These are phyloP conservation scores for Shiraia sp. DNA, from an alignment of 2,329 filamentous ascomycete genomes.

Conservation along the genomic window DNA sequence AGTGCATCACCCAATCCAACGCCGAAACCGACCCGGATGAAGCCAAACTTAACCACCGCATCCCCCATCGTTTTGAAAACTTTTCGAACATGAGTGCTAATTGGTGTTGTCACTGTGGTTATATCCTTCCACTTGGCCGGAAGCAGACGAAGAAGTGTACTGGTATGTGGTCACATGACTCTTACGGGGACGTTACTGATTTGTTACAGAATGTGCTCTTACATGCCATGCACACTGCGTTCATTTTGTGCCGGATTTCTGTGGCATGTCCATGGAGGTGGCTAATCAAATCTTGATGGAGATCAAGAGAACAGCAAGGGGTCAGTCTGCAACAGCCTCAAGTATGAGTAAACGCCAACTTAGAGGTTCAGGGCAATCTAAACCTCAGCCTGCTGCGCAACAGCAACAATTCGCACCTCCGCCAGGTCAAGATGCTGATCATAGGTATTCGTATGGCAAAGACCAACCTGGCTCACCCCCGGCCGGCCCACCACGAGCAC, in stretches of 20 bases:
- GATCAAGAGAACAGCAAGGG: slow-evolving; percentile 77
- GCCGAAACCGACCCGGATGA: slow-evolving; percentile 98
- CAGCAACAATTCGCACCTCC: slow-evolving; percentile 37
- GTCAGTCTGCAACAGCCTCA: slow-evolving; percentile 58
- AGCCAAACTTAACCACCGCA: slow-evolving; percentile 99
- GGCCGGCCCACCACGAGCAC: slow-evolving; percentile 44
- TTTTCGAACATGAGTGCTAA: slow-evolving; percentile 98
- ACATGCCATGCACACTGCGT: slow-evolving; percentile 91
- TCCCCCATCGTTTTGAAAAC: slow-evolving; percentile 94
- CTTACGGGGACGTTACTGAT: slow-evolving; percentile 20
- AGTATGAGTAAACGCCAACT: slow-evolving; percentile 50
- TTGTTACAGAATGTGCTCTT: slow-evolving; percentile 74
- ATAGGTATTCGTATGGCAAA: slow-evolving; percentile 55
- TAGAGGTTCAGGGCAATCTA: slow-evolving; percentile 42
- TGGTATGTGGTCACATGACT: slow-evolving; percentile 57
- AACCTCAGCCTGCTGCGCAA: slow-evolving; percentile 50
- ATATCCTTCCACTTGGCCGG: slow-evolving; percentile 90
- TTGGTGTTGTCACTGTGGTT: slow-evolving; percentile 99
- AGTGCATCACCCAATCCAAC: slow-evolving; percentile 99
- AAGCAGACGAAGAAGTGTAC: slow-evolving; percentile 93
- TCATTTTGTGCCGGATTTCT: slow-evolving; percentile 97
- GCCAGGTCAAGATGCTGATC: slow-evolving; percentile 48
- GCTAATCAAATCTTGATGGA: slow-evolving; percentile 92
- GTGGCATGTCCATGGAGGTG: slow-evolving; percentile 97
- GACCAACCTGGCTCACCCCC: slow-evolving; percentile 42